phyloP scores from a whole-genome alignment of 1,139 yeast species.

The Lodderomyces oxycetoniae region DNA sequence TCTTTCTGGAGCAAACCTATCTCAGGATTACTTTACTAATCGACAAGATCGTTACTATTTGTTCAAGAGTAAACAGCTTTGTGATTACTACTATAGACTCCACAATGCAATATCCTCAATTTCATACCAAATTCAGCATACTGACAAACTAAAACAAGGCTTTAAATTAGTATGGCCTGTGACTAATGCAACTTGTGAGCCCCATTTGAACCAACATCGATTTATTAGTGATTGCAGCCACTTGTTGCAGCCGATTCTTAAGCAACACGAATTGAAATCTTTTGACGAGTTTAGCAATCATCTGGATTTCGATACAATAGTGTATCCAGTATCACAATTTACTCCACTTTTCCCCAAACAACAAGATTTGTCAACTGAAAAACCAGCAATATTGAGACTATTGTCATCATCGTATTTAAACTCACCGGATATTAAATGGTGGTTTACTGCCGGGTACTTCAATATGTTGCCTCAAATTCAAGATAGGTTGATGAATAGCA shows the following conservation, averaged over 20 bases:
- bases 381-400: constrained; percentile 59
- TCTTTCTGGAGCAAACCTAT: constrained; percentile 86
- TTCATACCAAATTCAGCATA: constrained; percentile 56
- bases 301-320: constrained; percentile 49
- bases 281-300: constrained; percentile 31
- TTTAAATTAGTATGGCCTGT: constrained; percentile 73
- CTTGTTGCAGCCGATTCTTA: constrained; percentile 54
- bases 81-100: constrained; percentile 69
- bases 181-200: constrained; percentile 68
- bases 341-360: constrained; percentile 69
- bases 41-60: constrained; percentile 90
- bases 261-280: constrained; percentile 33
- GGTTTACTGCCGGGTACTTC: constrained; percentile 95
- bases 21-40: constrained; percentile 89
- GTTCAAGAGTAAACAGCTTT: constrained; percentile 51
- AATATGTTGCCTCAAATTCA: constrained; percentile 80
- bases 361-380: constrained; percentile 67
- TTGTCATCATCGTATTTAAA: constrained; percentile 58
- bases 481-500: constrained; percentile 53
- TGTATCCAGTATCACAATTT: constrained; percentile 89
- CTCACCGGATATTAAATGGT: constrained; percentile 61
- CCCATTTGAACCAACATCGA: constrained; percentile 52
- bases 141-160: constrained; percentile 37
- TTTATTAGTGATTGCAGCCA: constrained; percentile 59
- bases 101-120: constrained; percentile 64